Evolutionary conservation across 2,329 filamentous ascomycete species (phyloP), one percentile per base, ranked within the genome.

Genomic region (Coniochaeta sp.): DNA sequence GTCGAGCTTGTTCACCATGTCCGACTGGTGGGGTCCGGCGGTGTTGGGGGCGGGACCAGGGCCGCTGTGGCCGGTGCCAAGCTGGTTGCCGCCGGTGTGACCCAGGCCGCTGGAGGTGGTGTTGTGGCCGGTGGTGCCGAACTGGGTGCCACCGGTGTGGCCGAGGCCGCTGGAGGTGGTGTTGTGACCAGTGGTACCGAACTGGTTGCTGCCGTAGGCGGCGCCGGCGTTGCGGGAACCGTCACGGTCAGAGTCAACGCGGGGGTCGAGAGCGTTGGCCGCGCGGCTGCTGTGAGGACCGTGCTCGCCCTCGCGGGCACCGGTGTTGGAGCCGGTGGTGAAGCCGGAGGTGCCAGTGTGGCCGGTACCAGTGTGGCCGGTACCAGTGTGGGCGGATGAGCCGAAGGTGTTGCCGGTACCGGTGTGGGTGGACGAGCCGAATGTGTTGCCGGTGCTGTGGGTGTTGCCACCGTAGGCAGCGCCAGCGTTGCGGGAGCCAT

Each of bases 1-100:
- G 51, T 82, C 78, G 3, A 70, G 32, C 69, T 81, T 81, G 72
- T 83, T 82, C 57, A 74, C 3, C 32, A 74, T 53, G 59, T 81
- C 74, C 30, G 65, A 71, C 65, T 74, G 75, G 68, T 83, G 79
- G 10, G 75, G 75, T 16, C 76, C 73, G 27, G 73, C 74, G 0
- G 73, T 78, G 61, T 73, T 67, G 52, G 71, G 61, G 1, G 74
- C 71, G 2, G 66, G 69, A 13, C 69, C 69, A 13, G 67, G 65
- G 32, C 68, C 70, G 60, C 72, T 73, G 16, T 56, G 55, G 14
- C 64, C 62, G 61, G 69, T 68, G 51, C 72, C 72, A 49, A 65
- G 62, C 14, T 61, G 62, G 55, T 68, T 67, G 32, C 65, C 65
- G 4, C 58, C 57, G 62, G 69, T 66, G 56, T 69, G 67, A 35